phyloP scores from a whole-genome alignment of 2,329 filamentous ascomycete species.

The Dactylellina parvicollis region DNA sequence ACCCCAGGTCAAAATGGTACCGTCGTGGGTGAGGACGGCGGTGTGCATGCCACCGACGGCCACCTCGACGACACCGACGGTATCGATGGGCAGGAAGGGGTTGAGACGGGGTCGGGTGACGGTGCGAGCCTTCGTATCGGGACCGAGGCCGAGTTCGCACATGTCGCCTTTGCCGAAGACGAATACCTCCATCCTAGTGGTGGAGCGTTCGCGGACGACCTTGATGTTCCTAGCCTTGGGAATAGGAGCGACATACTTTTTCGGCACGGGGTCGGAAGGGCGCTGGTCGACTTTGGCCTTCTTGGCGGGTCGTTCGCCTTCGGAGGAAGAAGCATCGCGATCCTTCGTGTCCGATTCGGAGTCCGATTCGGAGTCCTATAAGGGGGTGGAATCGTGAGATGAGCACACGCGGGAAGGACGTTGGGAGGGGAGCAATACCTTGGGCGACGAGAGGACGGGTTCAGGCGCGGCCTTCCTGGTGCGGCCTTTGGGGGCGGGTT shows the following conservation, averaged over 20 bases:
- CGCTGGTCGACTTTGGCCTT: slow-evolving; percentile 54
- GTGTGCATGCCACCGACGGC: slow-evolving; percentile 85
- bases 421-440: slow-evolving; percentile 16
- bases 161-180: slow-evolving; percentile 82
- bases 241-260: slow-evolving; percentile 55
- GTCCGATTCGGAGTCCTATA: not conserved
- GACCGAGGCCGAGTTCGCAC: slow-evolving; percentile 83
- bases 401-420: not conserved
- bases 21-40: slow-evolving; percentile 78
- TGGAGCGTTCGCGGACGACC: slow-evolving; percentile 60
- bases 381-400: not conserved
- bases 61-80: slow-evolving; percentile 76
- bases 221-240: slow-evolving; percentile 59
- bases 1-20: slow-evolving; percentile 85
- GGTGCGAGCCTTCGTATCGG: slow-evolving; percentile 67
- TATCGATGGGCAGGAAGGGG: slow-evolving; percentile 67
- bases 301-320: slow-evolving; percentile 59
- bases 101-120: slow-evolving; percentile 80
- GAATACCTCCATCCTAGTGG: slow-evolving; percentile 74
- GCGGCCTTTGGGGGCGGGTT: slow-evolving; percentile 52
- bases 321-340: slow-evolving; percentile 26
- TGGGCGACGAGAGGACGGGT: slow-evolving; percentile 31
- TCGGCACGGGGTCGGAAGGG: slow-evolving; percentile 28
- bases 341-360: not conserved
- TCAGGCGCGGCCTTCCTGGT: slow-evolving; percentile 50